Evolutionary conservation across 495 filamentous ascomycete species (phyloP).

Genomic region (Chaetomidium leptoderma): DNA sequence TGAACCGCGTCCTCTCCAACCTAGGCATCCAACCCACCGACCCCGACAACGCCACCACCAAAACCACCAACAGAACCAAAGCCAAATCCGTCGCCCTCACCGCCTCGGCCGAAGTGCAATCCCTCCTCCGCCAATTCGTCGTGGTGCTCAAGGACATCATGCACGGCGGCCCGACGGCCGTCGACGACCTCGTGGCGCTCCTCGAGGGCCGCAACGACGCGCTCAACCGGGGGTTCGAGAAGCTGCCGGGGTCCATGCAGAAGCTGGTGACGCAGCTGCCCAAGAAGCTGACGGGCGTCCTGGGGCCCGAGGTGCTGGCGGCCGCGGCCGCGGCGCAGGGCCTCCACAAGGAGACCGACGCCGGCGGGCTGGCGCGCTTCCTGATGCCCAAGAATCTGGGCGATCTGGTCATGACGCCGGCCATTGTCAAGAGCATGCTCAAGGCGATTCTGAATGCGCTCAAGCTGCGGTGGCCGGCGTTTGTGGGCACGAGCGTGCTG

Average conservation of each 20-base stretch:
- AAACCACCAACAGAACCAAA: constrained; percentile 29
- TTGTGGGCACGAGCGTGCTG: constrained; percentile 77
- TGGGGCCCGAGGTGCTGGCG: constrained; percentile 74
- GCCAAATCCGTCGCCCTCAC: constrained; percentile 71
- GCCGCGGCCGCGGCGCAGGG: constrained; percentile 62
- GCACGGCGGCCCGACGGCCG: constrained; percentile 88
- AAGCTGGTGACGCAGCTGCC: constrained; percentile 83
- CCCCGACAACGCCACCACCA: neutral
- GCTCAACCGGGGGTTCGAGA: constrained; percentile 68
- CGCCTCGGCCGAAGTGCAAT: constrained; percentile 56
- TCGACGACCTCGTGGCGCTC: constrained; percentile 77
- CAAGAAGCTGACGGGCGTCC: constrained; percentile 64
- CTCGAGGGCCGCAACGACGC: constrained; percentile 74
- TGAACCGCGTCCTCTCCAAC: constrained; percentile 69
- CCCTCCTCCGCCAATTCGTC: constrained; percentile 73
- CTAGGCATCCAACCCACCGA: constrained; percentile 56
- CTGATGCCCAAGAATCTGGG: constrained; percentile 52
- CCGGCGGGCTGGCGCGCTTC: constrained; percentile 34
- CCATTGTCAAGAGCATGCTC: constrained; percentile 74
- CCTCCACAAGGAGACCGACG: constrained; percentile 31
- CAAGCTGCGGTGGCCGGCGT: constrained; percentile 76
- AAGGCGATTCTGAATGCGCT: constrained; percentile 81
- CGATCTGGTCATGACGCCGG: constrained; percentile 79
- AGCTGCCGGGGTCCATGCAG: constrained; percentile 76
- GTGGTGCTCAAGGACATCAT: constrained; percentile 85